Evolutionary conservation across 2,329 filamentous ascomycete species (phyloP).

Genomic region (Ilyonectria sp.): DNA sequence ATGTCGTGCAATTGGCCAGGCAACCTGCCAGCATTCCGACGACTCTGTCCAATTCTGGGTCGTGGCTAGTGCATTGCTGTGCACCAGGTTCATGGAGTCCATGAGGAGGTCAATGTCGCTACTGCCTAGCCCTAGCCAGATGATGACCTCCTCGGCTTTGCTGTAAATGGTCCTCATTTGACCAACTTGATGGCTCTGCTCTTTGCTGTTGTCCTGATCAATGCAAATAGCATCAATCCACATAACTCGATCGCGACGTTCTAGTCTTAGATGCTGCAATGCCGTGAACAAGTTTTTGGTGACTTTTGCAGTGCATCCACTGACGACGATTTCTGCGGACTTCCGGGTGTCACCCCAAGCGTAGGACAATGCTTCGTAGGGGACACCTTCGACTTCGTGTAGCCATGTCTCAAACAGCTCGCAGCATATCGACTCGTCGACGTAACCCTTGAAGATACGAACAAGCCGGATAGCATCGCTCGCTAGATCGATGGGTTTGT

Average conservation of each 20-base stretch:
- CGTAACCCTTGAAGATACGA: not conserved
- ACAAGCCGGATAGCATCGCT: not conserved
- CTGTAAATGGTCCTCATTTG: constrained; percentile 15
- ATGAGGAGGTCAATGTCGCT: not conserved
- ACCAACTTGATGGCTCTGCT: constrained; percentile 29
- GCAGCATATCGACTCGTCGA: not conserved
- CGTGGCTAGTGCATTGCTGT: not conserved
- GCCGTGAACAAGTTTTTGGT: not conserved
- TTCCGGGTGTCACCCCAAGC: not conserved
- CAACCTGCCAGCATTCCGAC: not conserved
- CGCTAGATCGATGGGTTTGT: not conserved
- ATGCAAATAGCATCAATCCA: constrained; percentile 34
- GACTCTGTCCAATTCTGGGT: not conserved
- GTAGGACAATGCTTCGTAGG: constrained; percentile 29
- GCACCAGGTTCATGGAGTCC: not conserved
- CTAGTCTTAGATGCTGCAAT: not conserved
- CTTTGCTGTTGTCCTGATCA: constrained; percentile 21
- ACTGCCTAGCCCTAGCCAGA: constrained; percentile 11
- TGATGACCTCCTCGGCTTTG: not conserved
- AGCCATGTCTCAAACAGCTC: not conserved
- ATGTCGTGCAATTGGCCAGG: not conserved
- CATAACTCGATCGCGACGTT: not conserved
- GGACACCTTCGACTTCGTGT: not conserved
- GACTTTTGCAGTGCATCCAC: fast-evolving
- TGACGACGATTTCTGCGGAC: fast-evolving